Evolutionary conservation across 2,329 filamentous ascomycete genomes (phyloP), one percentile per base, ranked within the genome.

Genomic region (Ambrosiella xylebori): DNA sequence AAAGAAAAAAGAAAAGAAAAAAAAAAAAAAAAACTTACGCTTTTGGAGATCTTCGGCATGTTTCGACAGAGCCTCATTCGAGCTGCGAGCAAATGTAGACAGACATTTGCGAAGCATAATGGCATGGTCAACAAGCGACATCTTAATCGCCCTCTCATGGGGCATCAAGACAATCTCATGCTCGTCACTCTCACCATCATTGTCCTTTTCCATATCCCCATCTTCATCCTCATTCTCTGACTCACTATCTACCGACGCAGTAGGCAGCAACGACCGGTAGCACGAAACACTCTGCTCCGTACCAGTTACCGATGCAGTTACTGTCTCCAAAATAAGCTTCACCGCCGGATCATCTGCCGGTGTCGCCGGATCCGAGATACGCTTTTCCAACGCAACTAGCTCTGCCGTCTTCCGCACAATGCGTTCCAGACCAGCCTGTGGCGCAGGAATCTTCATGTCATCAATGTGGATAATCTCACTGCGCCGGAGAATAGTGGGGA

Each of bases 371-470:
- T 87, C 82, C 0, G 76, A 71, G 7, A 91, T 75, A 54, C 82
- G 82, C 67, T 84, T 87, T 67, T 95, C 88, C 1, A 95, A 73
- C 0, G 77, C 71, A 1, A 80, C 75, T 72, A 97, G 80, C 69
- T 97, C 91, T 60, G 87, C 81, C 0, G 91, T 95, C 73, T 96
- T 96, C 60, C 90, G 82, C 64, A 88, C 84, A 38, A 93, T 91
- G 13, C 91, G 83, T 68, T 97, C 91, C 61, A 97, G 75, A 0
- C 86, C 91, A n/a, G 88, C 90, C 69, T 96, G 86, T 60, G 93
- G 75, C 6, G 90, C 82, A 38, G 78, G 79, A 35, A 96, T 74
- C 9, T 76, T 76, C 15, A 88, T 69, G 54, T 84, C 82, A 15
- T 83, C 78, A 1, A 79, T 75, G 6, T 80, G 74, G 12, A 94